These are phyloP conservation scores for Sporisorium sorghi DNA, from an alignment of 1,284 basidiomycete genomes.

Conservation along the genomic window DNA sequence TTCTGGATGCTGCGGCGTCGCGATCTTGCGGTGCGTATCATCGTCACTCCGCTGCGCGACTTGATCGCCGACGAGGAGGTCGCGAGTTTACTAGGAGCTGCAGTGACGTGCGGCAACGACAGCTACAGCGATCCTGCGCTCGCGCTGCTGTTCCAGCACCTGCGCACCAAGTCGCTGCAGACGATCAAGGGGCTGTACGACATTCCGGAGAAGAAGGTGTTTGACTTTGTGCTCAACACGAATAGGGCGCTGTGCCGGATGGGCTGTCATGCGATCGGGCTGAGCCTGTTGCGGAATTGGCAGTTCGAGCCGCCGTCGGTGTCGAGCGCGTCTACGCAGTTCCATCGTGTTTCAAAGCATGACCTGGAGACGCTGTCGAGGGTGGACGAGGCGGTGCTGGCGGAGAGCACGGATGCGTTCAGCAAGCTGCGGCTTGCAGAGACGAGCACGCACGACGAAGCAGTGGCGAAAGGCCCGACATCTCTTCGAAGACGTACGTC, in stretches of 20 bases:
- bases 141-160: slow-evolving; percentile 87
- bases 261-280: slow-evolving; percentile 91
- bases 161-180: slow-evolving; percentile 88
- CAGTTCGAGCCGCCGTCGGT: slow-evolving; percentile 81
- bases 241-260: slow-evolving; percentile 89
- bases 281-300: slow-evolving; percentile 88
- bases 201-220: slow-evolving; percentile 85
- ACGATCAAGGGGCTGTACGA: slow-evolving; percentile 89
- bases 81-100: slow-evolving; percentile 17
- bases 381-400: slow-evolving; percentile 30
- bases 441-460: not conserved
- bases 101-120: slow-evolving; percentile 77
- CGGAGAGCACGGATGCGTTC: slow-evolving; percentile 22
- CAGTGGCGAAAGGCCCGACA: slow-evolving; percentile 10
- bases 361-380: slow-evolving; percentile 40
- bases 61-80: slow-evolving; percentile 34
- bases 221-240: slow-evolving; percentile 92
- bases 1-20: slow-evolving; percentile 88
- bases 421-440: slow-evolving; percentile 18
- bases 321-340: slow-evolving; percentile 63
- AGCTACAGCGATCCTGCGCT: slow-evolving; percentile 92
- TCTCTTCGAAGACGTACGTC: slow-evolving; percentile 22
- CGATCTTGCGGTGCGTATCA: slow-evolving; percentile 84
- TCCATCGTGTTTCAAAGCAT: slow-evolving; percentile 40
- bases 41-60: slow-evolving; percentile 72